Evolutionary conservation across 2,329 filamentous ascomycete genomes (phyloP).

Genomic region (Pseudofabraea citricarpa): DNA sequence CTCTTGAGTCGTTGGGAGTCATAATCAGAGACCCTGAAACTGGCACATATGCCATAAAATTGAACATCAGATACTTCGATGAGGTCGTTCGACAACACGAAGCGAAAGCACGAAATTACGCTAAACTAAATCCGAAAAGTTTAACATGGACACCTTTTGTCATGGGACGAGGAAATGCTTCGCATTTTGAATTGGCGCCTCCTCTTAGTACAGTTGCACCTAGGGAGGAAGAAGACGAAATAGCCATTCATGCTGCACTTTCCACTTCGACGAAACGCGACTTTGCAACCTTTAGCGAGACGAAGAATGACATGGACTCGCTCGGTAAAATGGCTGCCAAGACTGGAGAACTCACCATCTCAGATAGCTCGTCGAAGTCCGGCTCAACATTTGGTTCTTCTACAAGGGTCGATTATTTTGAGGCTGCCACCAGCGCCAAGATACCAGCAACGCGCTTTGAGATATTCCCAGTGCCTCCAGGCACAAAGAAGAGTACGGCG

Average conservation of each 20-base stretch:
- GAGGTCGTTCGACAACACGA: constrained; percentile 89
- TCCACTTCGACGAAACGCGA: constrained; percentile 17
- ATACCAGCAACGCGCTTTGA: constrained; percentile 72
- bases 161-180: constrained; percentile 82
- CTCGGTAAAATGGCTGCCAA: constrained; percentile 24
- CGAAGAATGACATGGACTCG: constrained; percentile 19
- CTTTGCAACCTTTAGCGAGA: constrained; percentile 18
- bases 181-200: constrained; percentile 78
- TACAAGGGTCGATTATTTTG: constrained; percentile 22
- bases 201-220: constrained; percentile 82
- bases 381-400: constrained; percentile 11
- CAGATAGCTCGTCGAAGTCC: constrained; percentile 14
- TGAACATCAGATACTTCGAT: constrained; percentile 80
- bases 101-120: constrained; percentile 65
- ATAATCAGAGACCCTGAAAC: constrained; percentile 87
- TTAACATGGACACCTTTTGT: constrained; percentile 96
- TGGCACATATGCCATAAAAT: constrained; percentile 80
- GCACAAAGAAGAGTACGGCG: constrained; percentile 35
- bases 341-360: constrained; percentile 12
- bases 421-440: constrained; percentile 24
- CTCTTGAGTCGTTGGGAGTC: constrained; percentile 82
- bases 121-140: constrained; percentile 73
- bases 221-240: constrained; percentile 62
- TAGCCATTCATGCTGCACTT: constrained; percentile 6
- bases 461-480: constrained; percentile 67